Conservation (phyloP, 2,329 filamentous ascomycete species). For the Alternaria sp. region DNA sequence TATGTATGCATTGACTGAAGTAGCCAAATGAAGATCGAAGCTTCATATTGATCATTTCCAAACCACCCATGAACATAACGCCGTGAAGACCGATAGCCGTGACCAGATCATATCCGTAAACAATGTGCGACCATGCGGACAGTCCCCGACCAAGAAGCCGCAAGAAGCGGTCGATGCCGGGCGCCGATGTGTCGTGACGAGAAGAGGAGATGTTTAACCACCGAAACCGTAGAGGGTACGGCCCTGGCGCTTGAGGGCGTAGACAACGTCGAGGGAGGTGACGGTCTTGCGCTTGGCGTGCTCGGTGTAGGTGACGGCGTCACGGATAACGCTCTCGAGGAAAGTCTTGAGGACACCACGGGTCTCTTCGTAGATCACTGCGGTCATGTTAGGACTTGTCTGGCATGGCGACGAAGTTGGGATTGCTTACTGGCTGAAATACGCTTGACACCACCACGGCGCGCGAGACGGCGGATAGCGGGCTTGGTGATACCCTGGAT, state of each 20-base stretch:
- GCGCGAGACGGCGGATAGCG: conserved; percentile 61
- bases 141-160: conserved; percentile 20
- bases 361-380: conserved; percentile 81
- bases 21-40: conserved; percentile 25
- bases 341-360: conserved; percentile 79
- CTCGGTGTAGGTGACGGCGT: conserved; percentile 79
- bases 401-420: neutral
- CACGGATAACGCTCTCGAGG: conserved; percentile 78
- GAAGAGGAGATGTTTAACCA: conserved; percentile 65
- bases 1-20: conserved; percentile 38
- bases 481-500: conserved; percentile 64
- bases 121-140: conserved; percentile 28
- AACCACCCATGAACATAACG: conserved; percentile 38
- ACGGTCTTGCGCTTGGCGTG: conserved; percentile 84
- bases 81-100: conserved; percentile 39
- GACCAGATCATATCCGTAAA: conserved; percentile 36
- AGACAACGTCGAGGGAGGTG: conserved; percentile 70
- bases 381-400: conserved; percentile 31
- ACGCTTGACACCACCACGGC: conserved; percentile 62
- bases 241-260: conserved; percentile 69
- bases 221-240: conserved; percentile 86
- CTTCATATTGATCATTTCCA: conserved; percentile 35
- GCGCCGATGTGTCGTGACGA: conserved; percentile 18
- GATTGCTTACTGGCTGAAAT: conserved; percentile 56
- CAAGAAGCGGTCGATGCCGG: conserved; percentile 14